Evolutionary conservation across 805 yeast species (phyloP), one percentile per base, ranked within the genome.

Genomic region (Brettanomyces nanus): DNA sequence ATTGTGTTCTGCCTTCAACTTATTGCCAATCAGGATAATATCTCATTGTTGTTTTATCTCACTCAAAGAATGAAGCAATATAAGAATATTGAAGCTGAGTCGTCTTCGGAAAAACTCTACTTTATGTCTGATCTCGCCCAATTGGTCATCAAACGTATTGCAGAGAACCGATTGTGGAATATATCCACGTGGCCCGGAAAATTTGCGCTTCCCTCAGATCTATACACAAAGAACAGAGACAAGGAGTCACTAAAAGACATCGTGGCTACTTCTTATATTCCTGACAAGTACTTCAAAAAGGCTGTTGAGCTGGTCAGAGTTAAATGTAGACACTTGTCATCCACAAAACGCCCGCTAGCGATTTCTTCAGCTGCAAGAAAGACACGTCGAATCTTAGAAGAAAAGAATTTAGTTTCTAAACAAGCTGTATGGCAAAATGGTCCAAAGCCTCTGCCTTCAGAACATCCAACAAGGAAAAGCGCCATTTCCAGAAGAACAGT

Each of bases 131-230:
- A 87, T 48, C 56, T 87, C 29, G 66, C 86, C 1, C 94, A 84
- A 54, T 58, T 82, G 40, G 61, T 75, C 5, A 65, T 86, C 33
- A 71, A 77, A 38, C 75, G 72, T 39, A 59, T 75, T 19, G 73
- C 79, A 31, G 78, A 72, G 19, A 50, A 59, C 19, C 77, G 70
- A 48, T 68, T 66, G 32, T 85, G 95, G 95, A 71, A 71, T 18
- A 64, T 83, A 39, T 73, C 79, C 19, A 77, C 87, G 0, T 87
- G 89, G 77, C 94, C 95, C 0, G 94, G 90, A 1, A 82, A 80
- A 48, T 56, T 82, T 14, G 72, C 74, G 15, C 56, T 86, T 15
- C 80, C 90, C 0, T 59, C 68, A n/a, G 95, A 86, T 51, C 53
- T 84, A 6, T 85, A 71, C 57, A 61, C 66, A n/a, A 75, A 83